phyloP scores from a whole-genome alignment of 1,284 basidiomycete species.

The Coniferiporia sulphurascens region DNA sequence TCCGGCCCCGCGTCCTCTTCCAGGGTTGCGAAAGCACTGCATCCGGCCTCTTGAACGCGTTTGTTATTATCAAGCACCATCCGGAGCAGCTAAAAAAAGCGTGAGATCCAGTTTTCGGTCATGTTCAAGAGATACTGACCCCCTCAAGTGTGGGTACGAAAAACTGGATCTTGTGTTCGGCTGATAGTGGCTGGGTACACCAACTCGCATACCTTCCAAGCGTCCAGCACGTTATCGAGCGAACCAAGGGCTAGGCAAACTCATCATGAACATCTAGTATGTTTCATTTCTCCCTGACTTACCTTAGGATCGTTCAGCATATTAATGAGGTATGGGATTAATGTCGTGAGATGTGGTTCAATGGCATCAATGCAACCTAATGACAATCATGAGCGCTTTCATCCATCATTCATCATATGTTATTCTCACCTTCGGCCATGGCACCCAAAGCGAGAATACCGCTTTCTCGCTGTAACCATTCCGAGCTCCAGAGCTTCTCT shows the following conservation, averaged over 20 bases:
- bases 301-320: conserved; percentile 92
- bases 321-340: conserved; percentile 90
- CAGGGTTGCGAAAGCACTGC: conserved; percentile 96
- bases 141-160: conserved; percentile 99
- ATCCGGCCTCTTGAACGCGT: conserved; percentile 98
- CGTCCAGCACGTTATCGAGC: conserved; percentile 99
- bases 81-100: conserved; percentile 65
- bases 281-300: conserved; percentile 19
- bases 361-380: conserved; percentile 94
- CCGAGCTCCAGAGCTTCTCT: conserved; percentile 87
- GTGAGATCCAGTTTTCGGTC: conserved; percentile 14
- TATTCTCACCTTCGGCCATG: conserved; percentile 85
- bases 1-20: conserved; percentile 95
- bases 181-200: conserved; percentile 79
- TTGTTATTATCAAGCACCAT: conserved; percentile 99
- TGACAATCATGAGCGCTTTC: conserved; percentile 18
- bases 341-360: conserved; percentile 88
- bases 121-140: conserved; percentile 46
- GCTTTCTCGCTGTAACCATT: conserved; percentile 95
- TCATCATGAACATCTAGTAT: background rate
- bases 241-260: conserved; percentile 75
- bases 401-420: conserved; percentile 1
- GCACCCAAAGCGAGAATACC: conserved; percentile 96
- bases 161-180: conserved; percentile 84
- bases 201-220: conserved; percentile 97